Conservation (phyloP, 2,329 filamentous ascomycete genomes). For the Trichophyton schoenleinii region DNA sequence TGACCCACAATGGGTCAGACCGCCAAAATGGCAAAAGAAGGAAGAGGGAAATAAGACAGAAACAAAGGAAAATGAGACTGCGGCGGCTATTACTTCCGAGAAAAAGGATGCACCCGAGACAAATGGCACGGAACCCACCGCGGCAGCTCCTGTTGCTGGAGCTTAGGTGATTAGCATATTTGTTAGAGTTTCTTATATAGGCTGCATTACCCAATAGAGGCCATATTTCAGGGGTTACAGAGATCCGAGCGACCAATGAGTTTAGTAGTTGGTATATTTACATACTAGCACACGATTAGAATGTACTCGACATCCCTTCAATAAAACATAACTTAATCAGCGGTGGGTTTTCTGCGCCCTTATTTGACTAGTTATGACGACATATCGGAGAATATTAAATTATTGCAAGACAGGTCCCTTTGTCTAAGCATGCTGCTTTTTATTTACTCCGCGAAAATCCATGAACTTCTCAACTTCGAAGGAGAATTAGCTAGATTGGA, state of each 20-base stretch:
- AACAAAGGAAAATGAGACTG: neutral
- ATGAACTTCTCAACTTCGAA: too few relatives aligned
- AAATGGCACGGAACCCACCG: neutral
- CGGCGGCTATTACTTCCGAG: neutral
- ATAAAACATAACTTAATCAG: too few relatives aligned
- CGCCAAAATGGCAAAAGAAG: slow-evolving; percentile 30
- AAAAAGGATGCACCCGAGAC: neutral
- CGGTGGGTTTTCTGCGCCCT: too few relatives aligned
- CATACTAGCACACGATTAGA: neutral
- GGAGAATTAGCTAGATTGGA: too few relatives aligned
- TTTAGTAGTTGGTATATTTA: neutral
- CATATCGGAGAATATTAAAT: too few relatives aligned
- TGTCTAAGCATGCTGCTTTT: too few relatives aligned
- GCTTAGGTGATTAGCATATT: neutral
- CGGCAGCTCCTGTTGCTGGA: neutral
- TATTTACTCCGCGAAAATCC: too few relatives aligned
- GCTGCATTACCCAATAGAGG: neutral
- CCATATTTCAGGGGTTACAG: neutral
- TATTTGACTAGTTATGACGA: too few relatives aligned
- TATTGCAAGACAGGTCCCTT: too few relatives aligned
- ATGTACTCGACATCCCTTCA: too few relatives aligned
- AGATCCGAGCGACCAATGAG: neutral
- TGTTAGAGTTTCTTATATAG: neutral
- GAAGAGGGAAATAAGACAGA: neutral
- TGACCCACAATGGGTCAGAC: slow-evolving; percentile 28